Base-by-base conservation (phyloP, 805 yeast species). In the Pichia manshurica region DNA sequence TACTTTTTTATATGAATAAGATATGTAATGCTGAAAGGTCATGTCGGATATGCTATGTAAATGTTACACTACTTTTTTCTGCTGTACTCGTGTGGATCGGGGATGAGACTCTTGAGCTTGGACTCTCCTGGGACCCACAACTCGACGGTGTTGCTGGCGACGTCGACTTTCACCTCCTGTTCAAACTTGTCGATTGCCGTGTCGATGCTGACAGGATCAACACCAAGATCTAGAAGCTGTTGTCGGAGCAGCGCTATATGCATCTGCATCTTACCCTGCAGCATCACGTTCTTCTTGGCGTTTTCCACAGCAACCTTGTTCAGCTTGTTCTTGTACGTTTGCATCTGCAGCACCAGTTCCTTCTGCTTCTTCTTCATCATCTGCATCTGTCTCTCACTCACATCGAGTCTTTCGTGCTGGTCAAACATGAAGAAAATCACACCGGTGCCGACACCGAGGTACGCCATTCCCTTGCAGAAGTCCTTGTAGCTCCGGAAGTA, bases 231-330 rank as follows among this genome's bases (percentile, higher is more conserved):
- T 2, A 63, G 55, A 46, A 84, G 64, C 57, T 84, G 88, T 55
- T 79, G 71, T 44, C 86, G 67, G 31, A 84, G 64, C 62, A 84
- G 61, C 2, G 86, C 87, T 36, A 84, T 72, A 57, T 84, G 91
- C 59, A 82, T 65, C 4, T 76, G 72, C 84, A 82, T 77, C 63
- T 78, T 80, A 68, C 69, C 74, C 58, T 69, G 82, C 51, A 70
- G 68, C 62, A 62, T 73, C 56, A 63, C 69, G n/a, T 66, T 67
- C 12, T 69, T 72, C 46, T 70, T 69, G 16, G 84, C 64, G 52
- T 78, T 82, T 51, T 76, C 73, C 25, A 78, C 56, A n/a, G 74
- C 64, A 53, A 75, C 77, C 12, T 74, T 53, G 44, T 78, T 82
- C 44, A 75, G 67, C 57, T 75, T 74, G 63, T 75, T 76, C 49